Evolutionary conservation across 2,329 filamentous ascomycete species (phyloP).

Genomic region (Zasmidium cellare): DNA sequence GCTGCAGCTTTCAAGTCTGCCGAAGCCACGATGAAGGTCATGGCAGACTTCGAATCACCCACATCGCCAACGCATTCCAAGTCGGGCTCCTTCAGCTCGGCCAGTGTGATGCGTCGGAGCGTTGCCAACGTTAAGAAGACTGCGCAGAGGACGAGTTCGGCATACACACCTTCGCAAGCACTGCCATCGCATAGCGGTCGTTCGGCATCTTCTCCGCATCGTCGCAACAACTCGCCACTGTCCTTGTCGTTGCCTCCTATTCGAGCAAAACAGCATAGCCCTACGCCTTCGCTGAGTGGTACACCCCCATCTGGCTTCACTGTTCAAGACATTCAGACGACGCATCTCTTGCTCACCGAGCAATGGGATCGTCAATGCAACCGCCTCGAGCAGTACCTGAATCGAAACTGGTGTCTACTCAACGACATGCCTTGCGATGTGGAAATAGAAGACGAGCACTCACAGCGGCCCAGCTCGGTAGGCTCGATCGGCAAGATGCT

Average conservation of each 20-base stretch:
- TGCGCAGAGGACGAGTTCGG: conserved; percentile 29
- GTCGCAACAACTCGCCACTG: conserved; percentile 20
- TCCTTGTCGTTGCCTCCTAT: conserved; percentile 28
- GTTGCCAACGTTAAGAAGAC: conserved; percentile 34
- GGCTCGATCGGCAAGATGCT: conserved; percentile 32
- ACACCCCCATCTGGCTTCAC: conserved; percentile 34
- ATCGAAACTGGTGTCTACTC: conserved; percentile 48
- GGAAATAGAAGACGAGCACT: conserved; percentile 49
- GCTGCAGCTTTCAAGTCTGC: conserved; percentile 57
- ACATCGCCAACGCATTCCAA: conserved; percentile 21
- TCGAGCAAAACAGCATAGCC: conserved; percentile 22
- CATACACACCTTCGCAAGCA: conserved; percentile 32
- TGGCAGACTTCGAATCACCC: conserved; percentile 29
- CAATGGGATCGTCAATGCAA: conserved; percentile 53
- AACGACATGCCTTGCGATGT: conserved; percentile 45
- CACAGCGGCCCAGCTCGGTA: conserved; percentile 43
- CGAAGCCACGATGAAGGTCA: conserved; percentile 35
- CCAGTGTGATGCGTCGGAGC: conserved; percentile 31
- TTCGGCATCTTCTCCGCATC: conserved; percentile 10
- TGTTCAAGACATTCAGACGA: conserved; percentile 53
- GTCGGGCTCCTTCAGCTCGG: conserved; percentile 6
- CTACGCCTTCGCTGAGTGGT: conserved; percentile 16
- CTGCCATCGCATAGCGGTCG: conserved; percentile 20
- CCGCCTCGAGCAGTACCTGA: conserved; percentile 47
- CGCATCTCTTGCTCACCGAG: conserved; percentile 48